Conservation (phyloP, 345 rosid genomes). For the Syzygium jambos region DNA sequence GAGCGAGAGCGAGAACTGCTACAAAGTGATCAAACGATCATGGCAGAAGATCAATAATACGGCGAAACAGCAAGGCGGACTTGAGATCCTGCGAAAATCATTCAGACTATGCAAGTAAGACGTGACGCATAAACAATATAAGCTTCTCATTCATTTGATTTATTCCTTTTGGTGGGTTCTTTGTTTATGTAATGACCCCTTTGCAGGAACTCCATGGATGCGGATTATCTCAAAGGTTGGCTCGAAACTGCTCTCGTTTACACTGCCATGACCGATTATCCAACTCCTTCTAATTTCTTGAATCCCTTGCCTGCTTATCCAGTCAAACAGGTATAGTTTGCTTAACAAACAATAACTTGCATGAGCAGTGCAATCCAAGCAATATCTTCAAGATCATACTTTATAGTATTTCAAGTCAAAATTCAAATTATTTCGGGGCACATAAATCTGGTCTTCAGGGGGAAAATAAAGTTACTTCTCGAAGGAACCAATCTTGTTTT, state of each 20-base stretch:
- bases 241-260: slow-evolving; percentile 24
- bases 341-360: neutral
- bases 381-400: neutral
- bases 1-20: slow-evolving; percentile 49
- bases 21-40: slow-evolving; percentile 44
- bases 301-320: slow-evolving; percentile 52
- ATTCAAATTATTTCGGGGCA: neutral
- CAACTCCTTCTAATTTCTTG: slow-evolving; percentile 40
- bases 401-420: neutral
- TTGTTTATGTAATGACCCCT: neutral
- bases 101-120: slow-evolving; percentile 48
- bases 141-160: neutral
- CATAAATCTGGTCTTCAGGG: neutral
- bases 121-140: neutral
- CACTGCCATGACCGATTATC: slow-evolving; percentile 66
- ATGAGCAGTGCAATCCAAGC: neutral
- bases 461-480: neutral
- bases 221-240: slow-evolving; percentile 16
- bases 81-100: slow-evolving; percentile 24
- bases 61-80: slow-evolving; percentile 20
- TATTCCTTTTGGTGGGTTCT: neutral
- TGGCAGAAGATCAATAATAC: slow-evolving; percentile 32
- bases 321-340: slow-evolving; percentile 28
- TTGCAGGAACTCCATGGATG: slow-evolving; percentile 24
- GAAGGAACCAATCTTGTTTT: neutral